Evolutionary conservation across 129 eudicot genomes (phyloP).

Genomic region (Lactuca saligna): DNA sequence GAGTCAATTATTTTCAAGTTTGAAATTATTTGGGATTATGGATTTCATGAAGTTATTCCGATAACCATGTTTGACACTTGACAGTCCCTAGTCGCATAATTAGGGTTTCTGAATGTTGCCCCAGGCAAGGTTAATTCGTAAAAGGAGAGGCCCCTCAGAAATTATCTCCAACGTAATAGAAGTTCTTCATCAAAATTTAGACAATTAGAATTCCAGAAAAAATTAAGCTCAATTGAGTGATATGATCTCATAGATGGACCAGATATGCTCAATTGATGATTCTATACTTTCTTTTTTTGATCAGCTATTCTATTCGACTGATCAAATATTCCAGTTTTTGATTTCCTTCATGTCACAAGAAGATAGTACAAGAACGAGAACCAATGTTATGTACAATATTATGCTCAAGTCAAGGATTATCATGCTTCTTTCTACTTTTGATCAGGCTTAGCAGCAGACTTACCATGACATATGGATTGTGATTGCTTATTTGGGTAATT

Average conservation of each 20-base stretch:
- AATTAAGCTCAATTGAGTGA: too few relatives aligned
- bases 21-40: neutral
- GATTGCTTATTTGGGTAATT: neutral
- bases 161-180: neutral
- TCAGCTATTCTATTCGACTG: neutral
- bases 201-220: too few relatives aligned
- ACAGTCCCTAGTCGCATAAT: neutral
- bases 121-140: neutral
- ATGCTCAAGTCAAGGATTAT: neutral
- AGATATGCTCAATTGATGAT: neutral
- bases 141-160: neutral
- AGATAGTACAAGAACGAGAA: neutral
- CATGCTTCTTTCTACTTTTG: neutral
- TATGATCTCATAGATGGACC: too few relatives aligned
- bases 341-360: neutral
- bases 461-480: neutral
- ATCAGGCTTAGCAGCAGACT: slow-evolving; percentile 5
- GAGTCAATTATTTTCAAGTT: neutral
- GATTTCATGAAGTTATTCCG: neutral
- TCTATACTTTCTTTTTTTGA: neutral
- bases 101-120: neutral
- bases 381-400: neutral
- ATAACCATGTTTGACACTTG: neutral
- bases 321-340: neutral
- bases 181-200: neutral